Evolutionary conservation across 306 rosid genomes (phyloP).

Genomic region (Oxytropis ochrocephala): DNA sequence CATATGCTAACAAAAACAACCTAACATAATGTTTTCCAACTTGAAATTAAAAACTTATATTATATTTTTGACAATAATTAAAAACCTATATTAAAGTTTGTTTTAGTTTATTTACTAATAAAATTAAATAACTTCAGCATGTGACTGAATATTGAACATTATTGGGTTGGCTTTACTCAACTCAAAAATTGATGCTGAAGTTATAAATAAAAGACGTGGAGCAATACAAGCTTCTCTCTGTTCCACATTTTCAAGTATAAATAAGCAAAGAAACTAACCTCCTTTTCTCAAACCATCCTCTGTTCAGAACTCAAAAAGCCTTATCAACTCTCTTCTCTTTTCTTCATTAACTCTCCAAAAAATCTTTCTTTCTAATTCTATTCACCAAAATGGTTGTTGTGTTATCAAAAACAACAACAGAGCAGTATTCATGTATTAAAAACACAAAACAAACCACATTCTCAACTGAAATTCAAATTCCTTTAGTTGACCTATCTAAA

Average conservation of each 20-base stretch:
- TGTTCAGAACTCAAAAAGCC: neutral
- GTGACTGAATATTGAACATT: no score
- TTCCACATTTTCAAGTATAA: conserved; percentile 20
- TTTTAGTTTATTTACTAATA: no score
- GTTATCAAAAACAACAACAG: conserved; percentile 37
- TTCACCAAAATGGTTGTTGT: conserved; percentile 40
- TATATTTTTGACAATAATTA: no score
- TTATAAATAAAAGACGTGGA: neutral
- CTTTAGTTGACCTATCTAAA: conserved; percentile 61
- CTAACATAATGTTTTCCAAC: no score
- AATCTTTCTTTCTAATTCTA: neutral
- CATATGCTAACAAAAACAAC: no score
- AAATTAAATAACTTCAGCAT: no score
- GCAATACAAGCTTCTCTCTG: neutral
- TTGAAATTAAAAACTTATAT: no score
- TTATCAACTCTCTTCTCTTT: neutral
- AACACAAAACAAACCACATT: conserved; percentile 32
- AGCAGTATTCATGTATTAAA: conserved; percentile 32
- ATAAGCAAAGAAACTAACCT: conserved; percentile 12
- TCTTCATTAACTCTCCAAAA: neutral
- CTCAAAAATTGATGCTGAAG: no score
- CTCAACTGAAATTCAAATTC: conserved; percentile 50
- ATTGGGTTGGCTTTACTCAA: no score
- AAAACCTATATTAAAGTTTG: no score
- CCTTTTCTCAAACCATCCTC: neutral